Evolutionary conservation across 2,329 filamentous ascomycete genomes (phyloP).

Genomic region (Pochonia chlamydosporia): DNA sequence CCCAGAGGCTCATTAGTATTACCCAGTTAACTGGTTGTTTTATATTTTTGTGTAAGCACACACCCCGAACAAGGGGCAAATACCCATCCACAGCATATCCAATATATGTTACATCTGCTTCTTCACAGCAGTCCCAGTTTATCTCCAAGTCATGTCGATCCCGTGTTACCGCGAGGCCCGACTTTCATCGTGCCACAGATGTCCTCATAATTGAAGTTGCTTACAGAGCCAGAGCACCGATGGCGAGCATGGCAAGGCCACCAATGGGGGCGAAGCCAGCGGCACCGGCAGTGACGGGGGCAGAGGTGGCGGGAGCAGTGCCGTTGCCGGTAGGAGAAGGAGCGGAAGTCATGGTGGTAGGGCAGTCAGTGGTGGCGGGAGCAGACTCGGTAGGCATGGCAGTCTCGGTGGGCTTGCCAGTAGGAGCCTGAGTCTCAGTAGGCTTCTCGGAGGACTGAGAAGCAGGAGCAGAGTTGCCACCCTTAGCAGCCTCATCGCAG

Average conservation of each 20-base stretch:
- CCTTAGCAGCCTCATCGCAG: slow-evolving; percentile 18
- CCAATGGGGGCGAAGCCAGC: slow-evolving; percentile 24
- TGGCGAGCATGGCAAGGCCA: slow-evolving; percentile 25
- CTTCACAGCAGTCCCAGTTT: background rate
- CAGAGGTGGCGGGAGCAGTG: slow-evolving; percentile 9
- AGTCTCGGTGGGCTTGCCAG: slow-evolving; percentile 8
- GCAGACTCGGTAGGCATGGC: too few species aligned
- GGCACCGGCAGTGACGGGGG: slow-evolving; percentile 21
- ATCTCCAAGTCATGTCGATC: background rate
- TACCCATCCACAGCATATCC: slow-evolving; percentile 5
- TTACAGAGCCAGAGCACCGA: slow-evolving; percentile 32
- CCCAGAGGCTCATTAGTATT: slow-evolving; percentile 13
- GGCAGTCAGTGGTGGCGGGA: slow-evolving; percentile 7
- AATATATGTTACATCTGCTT: background rate
- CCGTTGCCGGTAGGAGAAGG: slow-evolving; percentile 10
- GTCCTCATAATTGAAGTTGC: background rate
- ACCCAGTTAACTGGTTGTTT: slow-evolving; percentile 16
- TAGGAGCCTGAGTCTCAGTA: slow-evolving; percentile 6
- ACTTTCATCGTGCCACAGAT: background rate
- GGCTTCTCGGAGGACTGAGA: slow-evolving; percentile 4
- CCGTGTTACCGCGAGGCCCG: background rate
- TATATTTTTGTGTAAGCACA: slow-evolving; percentile 11
- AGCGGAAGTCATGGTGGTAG: slow-evolving; percentile 11
- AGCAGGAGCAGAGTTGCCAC: slow-evolving; percentile 7
- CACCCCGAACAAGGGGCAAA: slow-evolving; percentile 1